Evolutionary conservation across 2,329 filamentous ascomycete genomes (phyloP), one percentile per base, ranked within the genome.

Genomic region (Epichloe gansuensis): DNA sequence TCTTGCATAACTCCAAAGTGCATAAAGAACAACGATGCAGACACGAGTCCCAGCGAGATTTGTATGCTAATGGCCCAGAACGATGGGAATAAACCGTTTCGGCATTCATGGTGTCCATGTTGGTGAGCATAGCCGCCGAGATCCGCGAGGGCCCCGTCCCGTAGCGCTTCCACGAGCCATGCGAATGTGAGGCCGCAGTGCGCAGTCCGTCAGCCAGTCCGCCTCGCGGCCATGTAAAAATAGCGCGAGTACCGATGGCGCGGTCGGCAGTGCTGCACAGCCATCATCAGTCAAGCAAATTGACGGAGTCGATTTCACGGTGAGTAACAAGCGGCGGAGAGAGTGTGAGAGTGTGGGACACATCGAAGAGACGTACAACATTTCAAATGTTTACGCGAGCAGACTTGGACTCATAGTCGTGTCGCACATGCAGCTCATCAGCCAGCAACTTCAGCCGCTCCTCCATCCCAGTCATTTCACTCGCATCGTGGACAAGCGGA

Each of bases 61-160:
- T 50, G 55, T 37, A 51, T 51, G 31, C 49, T 50, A 8, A 54
- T 56, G 12, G 47, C 52, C 52, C 48, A 54, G 38, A 56, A 54
- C 5, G 51, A 17, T 13, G 42, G 46, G 52, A 54, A 54, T 31
- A 46, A 48, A 39, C 44, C n/a, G n/a, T n/a, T n/a, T n/a, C 35
- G 2, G 35, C 35, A 37, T 15, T 39, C 38, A n/a, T 2, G 13
- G 38, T 39, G 38, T n/a, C 38, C 38, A n/a, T 39, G 28, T 31
- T 31, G 28, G 28, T 31, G 28, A 31, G 28, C 8, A 31, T 4
- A 4, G 28, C 28, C 28, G 28, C 28, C 28, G 9, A 31, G 28
- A 11, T 11, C 28, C 28, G 28, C 28, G 3, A 31, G 28, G 28
- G 28, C 8, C 4, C 17, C 17, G 17, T 21, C 17, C 28, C 28